Evolutionary conservation across 805 yeast species (phyloP).

Genomic region (Wickerhamomyces silvicola): DNA sequence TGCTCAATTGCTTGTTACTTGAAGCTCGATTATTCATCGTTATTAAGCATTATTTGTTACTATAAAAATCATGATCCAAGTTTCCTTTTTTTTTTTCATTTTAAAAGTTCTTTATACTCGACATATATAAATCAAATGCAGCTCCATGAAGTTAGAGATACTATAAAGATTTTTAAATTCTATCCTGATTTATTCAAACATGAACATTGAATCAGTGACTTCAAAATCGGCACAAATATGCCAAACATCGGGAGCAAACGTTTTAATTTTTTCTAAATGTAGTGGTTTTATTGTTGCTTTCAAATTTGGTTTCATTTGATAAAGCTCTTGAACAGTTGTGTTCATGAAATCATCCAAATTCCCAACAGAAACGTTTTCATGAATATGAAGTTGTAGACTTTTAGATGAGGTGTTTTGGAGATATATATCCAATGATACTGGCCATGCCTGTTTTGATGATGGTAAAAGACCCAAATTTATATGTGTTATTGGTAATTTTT

Average conservation of each 20-base stretch:
- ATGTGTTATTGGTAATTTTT: conserved; percentile 36
- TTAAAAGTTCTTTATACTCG: too few species aligned
- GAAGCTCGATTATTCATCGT: too few species aligned
- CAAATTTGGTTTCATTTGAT: not conserved
- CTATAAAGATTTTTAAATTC: not conserved
- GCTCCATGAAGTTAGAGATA: not conserved
- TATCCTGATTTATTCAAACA: too few species aligned
- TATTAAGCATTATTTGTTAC: too few species aligned
- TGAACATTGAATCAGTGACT: too few species aligned
- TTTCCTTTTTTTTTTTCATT: too few species aligned
- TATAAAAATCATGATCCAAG: too few species aligned
- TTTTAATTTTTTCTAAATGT: conserved; percentile 63
- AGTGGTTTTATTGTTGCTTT: conserved; percentile 5
- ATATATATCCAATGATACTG: conserved; percentile 29
- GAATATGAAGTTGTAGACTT: conserved; percentile 49
- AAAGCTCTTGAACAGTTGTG: conserved; percentile 1
- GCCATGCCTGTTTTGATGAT: conserved; percentile 59
- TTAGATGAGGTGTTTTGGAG: conserved; percentile 2
- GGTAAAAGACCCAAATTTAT: conserved; percentile 80
- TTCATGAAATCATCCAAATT: conserved; percentile 27
- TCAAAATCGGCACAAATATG: conserved; percentile 53
- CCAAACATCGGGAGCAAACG: conserved; percentile 85
- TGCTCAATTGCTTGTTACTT: too few species aligned
- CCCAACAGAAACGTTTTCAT: conserved; percentile 57
- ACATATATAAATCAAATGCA: too few species aligned